A percentile compares a stretch with the other conserved stretches of the same genome.
Evolutionary conservation across 2,329 filamentous ascomycete genomes (phyloP).

Genomic region (Rasamsonia emersonii): DNA sequence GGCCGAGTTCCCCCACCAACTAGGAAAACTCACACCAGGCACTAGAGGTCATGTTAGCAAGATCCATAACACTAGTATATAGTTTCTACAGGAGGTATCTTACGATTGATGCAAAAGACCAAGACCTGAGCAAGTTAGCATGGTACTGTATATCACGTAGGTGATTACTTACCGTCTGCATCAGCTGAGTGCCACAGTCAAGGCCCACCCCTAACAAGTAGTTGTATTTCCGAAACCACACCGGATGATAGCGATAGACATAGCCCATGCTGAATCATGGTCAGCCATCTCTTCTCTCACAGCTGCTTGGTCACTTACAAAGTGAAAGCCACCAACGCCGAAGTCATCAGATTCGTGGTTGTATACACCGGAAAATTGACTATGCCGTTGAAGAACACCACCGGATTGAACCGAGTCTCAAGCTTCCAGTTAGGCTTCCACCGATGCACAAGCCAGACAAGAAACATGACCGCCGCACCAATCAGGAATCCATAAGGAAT

Average conservation of each 20-base stretch:
- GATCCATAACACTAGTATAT: no score
- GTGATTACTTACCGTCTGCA: no score
- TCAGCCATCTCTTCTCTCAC: background rate
- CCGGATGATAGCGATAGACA: background rate
- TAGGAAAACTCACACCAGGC: slow-evolving; percentile 1
- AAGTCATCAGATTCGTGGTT: slow-evolving; percentile 1
- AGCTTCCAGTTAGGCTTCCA: slow-evolving; percentile 4
- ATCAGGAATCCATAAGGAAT: slow-evolving; percentile 1
- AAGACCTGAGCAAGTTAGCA: no score
- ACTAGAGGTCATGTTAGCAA: background rate
- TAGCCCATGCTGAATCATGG: background rate
- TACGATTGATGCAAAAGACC: background rate
- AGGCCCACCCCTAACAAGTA: slow-evolving; percentile 2
- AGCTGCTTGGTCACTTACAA: background rate
- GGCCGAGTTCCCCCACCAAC: slow-evolving; percentile 1
- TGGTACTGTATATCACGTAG: no score
- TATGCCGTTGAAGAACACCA: background rate
- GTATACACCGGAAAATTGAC: background rate
- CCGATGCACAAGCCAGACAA: slow-evolving; percentile 3
- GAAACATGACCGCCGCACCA: background rate
- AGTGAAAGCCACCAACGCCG: background rate
- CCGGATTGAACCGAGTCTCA: slow-evolving; percentile 2
- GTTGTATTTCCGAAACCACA: slow-evolving; percentile 3
- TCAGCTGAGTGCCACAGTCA: slow-evolving; percentile 4
- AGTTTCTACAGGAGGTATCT: background rate